These are phyloP conservation scores for Nitzschia sp. DNA, from an alignment of 108 stramenopile species.

Conservation along the genomic window DNA sequence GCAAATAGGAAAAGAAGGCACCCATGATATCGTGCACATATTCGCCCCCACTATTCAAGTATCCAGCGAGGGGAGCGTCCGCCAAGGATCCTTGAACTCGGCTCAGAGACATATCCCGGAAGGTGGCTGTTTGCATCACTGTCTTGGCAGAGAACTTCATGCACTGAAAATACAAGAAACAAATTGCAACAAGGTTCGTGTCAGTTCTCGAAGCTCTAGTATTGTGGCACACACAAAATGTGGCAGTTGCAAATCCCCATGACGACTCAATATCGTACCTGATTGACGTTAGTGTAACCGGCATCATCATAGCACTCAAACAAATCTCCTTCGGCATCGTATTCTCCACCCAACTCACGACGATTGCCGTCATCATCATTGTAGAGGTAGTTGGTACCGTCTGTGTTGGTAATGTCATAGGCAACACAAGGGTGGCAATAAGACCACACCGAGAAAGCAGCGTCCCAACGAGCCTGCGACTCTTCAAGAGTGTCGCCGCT, in stretches of 20 bases:
- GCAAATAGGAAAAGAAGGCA: constrained; percentile 1
- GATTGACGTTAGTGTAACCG: constrained; percentile 58
- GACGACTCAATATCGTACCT: constrained; percentile 24
- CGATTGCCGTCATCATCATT: constrained; percentile 44
- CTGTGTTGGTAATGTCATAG: constrained; percentile 45
- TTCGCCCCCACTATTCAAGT: constrained; percentile 18
- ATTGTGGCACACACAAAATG: too few species aligned
- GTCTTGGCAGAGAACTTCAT: constrained; percentile 73
- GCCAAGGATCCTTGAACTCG: constrained; percentile 42
- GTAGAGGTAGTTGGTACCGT: constrained; percentile 38
- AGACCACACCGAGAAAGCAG: constrained; percentile 42
- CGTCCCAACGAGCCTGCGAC: constrained; percentile 41
- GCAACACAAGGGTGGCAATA: constrained; percentile 67
- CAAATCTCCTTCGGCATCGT: constrained; percentile 17
- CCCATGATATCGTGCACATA: constrained; percentile 1
- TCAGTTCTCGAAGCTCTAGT: too few species aligned
- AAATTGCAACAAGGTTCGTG: not conserved
- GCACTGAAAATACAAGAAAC: constrained; percentile 35
- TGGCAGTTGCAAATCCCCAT: too few species aligned
- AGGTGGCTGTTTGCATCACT: constrained; percentile 53
- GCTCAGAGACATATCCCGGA: constrained; percentile 49
- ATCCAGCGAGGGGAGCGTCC: constrained; percentile 43
- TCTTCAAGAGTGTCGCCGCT: constrained; percentile 24
- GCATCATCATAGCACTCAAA: constrained; percentile 62
- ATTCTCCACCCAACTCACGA: constrained; percentile 30